These are phyloP conservation scores for Kockiozyma suomiensis DNA, from an alignment of 805 yeast species.

Conservation along the genomic window DNA sequence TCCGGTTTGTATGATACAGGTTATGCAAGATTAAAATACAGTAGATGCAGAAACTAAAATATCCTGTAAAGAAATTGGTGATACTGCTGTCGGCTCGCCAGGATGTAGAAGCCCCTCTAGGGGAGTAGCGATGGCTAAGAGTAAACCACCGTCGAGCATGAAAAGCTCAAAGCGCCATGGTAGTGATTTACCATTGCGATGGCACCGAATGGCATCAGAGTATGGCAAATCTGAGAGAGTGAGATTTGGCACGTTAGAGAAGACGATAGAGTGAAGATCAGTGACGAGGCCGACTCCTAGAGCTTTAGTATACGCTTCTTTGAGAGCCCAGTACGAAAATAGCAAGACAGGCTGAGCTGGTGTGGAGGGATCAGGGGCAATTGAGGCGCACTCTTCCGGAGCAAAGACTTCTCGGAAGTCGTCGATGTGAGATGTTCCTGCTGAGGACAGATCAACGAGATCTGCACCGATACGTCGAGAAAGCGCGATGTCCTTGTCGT, in stretches of 20 bases:
- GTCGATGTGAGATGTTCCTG: slow-evolving; percentile 8
- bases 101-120: neutral
- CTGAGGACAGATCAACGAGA: slow-evolving; percentile 17
- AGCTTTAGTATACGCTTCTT: slow-evolving; percentile 73
- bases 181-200: neutral
- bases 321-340: slow-evolving; percentile 69
- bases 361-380: neutral
- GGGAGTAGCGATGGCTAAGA: slow-evolving; percentile 28
- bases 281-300: slow-evolving; percentile 62
- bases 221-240: neutral
- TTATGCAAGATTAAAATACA: neutral
- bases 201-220: slow-evolving; percentile 1
- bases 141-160: neutral
- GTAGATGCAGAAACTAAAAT: neutral
- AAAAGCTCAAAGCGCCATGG: slow-evolving; percentile 29
- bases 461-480: slow-evolving; percentile 22
- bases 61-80: neutral
- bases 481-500: neutral
- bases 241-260: slow-evolving; percentile 34
- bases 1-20: too few species aligned
- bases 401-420: slow-evolving; percentile 31
- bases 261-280: slow-evolving; percentile 39
- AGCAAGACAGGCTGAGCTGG: slow-evolving; percentile 10
- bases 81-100: neutral
- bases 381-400: slow-evolving; percentile 11